A percentile compares a stretch with the other conserved stretches of the same genome.
Conservation (phyloP, 495 filamentous ascomycete species). For the Mycothermus thermophilus region DNA sequence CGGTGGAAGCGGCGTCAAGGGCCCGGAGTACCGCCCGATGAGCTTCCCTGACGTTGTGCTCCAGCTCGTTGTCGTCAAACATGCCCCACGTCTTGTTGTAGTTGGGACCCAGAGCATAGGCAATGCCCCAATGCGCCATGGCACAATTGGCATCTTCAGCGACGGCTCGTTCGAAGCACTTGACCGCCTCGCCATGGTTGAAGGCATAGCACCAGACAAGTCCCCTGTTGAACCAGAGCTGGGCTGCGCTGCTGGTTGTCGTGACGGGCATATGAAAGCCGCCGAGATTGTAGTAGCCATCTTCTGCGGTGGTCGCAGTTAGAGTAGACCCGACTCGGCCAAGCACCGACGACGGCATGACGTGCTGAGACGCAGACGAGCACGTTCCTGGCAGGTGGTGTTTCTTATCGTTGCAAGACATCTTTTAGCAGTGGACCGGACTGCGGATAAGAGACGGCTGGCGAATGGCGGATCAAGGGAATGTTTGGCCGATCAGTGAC, state of each 20-base stretch:
- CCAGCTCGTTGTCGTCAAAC: constrained; percentile 47
- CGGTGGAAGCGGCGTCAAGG: constrained; percentile 15
- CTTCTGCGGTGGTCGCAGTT: too few species aligned
- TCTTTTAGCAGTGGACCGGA: too few species aligned
- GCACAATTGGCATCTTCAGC: constrained; percentile 38
- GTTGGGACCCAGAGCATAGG: constrained; percentile 52
- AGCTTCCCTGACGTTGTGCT: constrained; percentile 30
- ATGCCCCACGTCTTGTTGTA: constrained; percentile 62
- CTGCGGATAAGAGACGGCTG: too few species aligned
- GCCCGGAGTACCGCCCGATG: constrained; percentile 33
- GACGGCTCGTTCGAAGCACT: constrained; percentile 47
- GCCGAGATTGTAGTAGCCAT: constrained; percentile 46
- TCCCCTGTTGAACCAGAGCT: constrained; percentile 49
- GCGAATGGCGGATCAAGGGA: too few species aligned
- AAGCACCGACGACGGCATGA: not conserved
- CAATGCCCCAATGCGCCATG: constrained; percentile 56
- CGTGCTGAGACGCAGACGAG: not conserved
- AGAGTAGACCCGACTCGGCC: not conserved
- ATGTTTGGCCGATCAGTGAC: too few species aligned
- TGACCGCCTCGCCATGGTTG: constrained; percentile 48
- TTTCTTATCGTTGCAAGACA: too few species aligned
- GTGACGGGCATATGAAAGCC: constrained; percentile 33
- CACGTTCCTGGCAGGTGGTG: too few species aligned
- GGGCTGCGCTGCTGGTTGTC: constrained; percentile 29
- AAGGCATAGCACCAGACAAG: constrained; percentile 52